Percentiles rank a stretch among this genome's conserved stretches.
Evolutionary conservation across 345 rosid genomes (phyloP).

Genomic region (Corymbia maculata): DNA sequence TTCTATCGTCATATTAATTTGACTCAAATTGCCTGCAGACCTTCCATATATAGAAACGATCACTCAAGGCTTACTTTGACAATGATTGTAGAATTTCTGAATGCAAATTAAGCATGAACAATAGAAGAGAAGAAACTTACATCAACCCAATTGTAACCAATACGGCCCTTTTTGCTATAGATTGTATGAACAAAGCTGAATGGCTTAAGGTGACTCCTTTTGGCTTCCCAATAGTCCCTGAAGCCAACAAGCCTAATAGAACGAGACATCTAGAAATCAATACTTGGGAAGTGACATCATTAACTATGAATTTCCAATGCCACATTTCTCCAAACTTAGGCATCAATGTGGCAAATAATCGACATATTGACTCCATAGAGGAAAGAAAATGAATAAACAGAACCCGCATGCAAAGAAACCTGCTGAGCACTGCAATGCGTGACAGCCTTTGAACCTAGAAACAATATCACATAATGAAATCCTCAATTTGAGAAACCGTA

Average conservation of each 20-base stretch:
- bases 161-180: too few species aligned
- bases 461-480: too few species aligned
- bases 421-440: not conserved
- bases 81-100: not conserved
- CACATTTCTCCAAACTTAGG: not conserved
- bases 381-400: not conserved
- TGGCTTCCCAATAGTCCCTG: conserved; percentile 82
- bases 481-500: not conserved
- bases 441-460: not conserved
- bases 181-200: too few species aligned
- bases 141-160: not conserved
- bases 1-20: too few species aligned
- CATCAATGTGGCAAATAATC: not conserved
- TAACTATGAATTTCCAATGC: not conserved
- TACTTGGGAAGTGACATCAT: not conserved
- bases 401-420: too few species aligned
- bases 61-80: not conserved
- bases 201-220: conserved; percentile 50
- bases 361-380: not conserved
- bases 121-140: conserved; percentile 1
- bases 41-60: not conserved
- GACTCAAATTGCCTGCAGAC: not conserved
- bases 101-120: not conserved
- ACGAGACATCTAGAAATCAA: not conserved
- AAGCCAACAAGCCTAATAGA: not conserved